A percentile compares a stretch with the other conserved stretches of the same genome.
phyloP scores from a whole-genome alignment of 805 yeast genomes.

The Myxozyma sirexii region DNA sequence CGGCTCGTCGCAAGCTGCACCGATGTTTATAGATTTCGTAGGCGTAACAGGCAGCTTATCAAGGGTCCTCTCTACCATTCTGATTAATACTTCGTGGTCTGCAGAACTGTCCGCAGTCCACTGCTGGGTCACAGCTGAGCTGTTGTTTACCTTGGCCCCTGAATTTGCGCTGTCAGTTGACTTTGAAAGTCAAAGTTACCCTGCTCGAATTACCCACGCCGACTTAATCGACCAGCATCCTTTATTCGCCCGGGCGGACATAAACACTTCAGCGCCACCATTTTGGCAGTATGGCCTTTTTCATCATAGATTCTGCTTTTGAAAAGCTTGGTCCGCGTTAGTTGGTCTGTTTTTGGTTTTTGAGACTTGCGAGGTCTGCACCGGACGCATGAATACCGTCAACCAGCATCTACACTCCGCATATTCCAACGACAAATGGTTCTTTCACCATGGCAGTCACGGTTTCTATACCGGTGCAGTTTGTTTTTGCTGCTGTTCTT shows the following conservation, averaged over 20 bases:
- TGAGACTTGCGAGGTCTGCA: no score
- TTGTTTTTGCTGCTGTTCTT: conserved; percentile 39
- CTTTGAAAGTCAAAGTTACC: neutral
- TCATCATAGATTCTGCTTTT: no score
- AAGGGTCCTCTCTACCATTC: no score
- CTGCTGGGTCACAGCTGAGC: no score
- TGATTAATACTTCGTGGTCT: no score
- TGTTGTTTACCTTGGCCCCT: neutral
- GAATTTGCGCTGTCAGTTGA: neutral
- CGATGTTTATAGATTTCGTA: neutral
- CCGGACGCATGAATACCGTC: no score
- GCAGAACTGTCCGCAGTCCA: neutral
- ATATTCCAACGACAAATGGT: neutral
- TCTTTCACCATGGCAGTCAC: conserved; percentile 3
- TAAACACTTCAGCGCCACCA: no score
- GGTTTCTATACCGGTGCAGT: conserved; percentile 39
- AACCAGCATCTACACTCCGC: neutral
- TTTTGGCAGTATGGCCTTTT: no score
- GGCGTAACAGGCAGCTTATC: neutral
- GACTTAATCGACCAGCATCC: neutral
- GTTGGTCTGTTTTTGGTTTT: no score
- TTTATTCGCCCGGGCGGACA: no score
- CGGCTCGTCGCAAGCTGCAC: no score
- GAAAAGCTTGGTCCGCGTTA: no score
- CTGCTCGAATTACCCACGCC: neutral